Evolutionary conservation across 2,329 filamentous ascomycete species (phyloP).

Genomic region (Fusarium devonianum): DNA sequence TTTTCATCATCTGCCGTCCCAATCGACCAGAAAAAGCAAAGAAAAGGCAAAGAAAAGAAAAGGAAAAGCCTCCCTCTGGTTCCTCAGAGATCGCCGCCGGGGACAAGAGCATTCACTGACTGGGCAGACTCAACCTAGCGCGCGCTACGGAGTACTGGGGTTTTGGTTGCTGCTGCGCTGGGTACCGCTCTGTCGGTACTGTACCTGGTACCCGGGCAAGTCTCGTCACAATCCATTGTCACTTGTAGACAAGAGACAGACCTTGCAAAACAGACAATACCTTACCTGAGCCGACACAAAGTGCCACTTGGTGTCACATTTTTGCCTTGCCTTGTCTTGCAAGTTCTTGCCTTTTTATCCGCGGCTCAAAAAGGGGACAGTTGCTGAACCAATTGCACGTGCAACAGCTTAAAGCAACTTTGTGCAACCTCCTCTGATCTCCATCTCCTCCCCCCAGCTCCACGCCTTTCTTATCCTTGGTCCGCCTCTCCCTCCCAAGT

Average conservation of each 20-base stretch:
- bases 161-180: slow-evolving; percentile 19
- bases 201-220: no score
- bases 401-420: slow-evolving; percentile 26
- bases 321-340: no score
- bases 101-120: slow-evolving; percentile 10
- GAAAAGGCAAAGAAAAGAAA: no score
- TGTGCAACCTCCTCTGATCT: slow-evolving; percentile 29
- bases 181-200: slow-evolving; percentile 35
- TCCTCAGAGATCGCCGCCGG: slow-evolving; percentile 19
- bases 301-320: no score
- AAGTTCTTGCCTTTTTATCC: neutral
- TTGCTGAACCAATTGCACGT: slow-evolving; percentile 24
- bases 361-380: slow-evolving; percentile 11
- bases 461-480: no score
- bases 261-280: no score
- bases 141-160: slow-evolving; percentile 28
- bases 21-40: slow-evolving; percentile 10
- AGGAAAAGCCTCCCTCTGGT: slow-evolving; percentile 4
- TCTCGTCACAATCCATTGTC: no score
- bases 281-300: no score
- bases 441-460: slow-evolving; percentile 12
- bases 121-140: slow-evolving; percentile 32
- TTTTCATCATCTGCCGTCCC: slow-evolving; percentile 23
- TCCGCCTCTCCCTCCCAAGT: slow-evolving; percentile 19
- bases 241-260: no score